phyloP scores from a whole-genome alignment of 768 basidiomycete genomes.

The Holtermannia corniformis region DNA sequence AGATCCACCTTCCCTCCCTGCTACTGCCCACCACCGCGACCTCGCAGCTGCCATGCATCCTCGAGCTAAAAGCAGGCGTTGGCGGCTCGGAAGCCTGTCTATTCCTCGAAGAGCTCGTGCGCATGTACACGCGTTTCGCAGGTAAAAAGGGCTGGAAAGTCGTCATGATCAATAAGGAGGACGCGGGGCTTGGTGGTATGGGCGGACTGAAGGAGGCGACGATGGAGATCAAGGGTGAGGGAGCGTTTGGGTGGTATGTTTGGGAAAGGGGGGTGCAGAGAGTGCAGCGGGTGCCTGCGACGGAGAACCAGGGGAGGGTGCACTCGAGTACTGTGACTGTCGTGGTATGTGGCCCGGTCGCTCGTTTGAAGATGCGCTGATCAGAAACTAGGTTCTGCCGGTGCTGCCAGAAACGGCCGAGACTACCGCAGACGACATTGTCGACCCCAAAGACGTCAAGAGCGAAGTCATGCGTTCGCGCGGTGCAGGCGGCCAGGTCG shows the following conservation, averaged over 20 bases:
- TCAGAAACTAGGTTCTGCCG: slow-evolving; percentile 46
- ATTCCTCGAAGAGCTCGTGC: slow-evolving; percentile 64
- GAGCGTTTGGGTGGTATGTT: slow-evolving; percentile 44
- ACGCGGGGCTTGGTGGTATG: slow-evolving; percentile 17
- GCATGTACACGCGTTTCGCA: slow-evolving; percentile 72
- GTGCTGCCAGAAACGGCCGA: slow-evolving; percentile 63
- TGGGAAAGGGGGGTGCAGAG: slow-evolving; percentile 96
- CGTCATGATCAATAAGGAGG: slow-evolving; percentile 24
- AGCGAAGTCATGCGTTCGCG: slow-evolving; percentile 90
- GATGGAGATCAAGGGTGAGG: slow-evolving; percentile 49
- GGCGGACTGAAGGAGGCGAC: slow-evolving; percentile 40
- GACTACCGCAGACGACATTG: slow-evolving; percentile 61
- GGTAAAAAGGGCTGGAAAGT: slow-evolving; percentile 54
- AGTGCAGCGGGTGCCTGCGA: slow-evolving; percentile 86
- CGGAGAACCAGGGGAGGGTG: slow-evolving; percentile 74
- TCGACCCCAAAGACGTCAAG: slow-evolving; percentile 68
- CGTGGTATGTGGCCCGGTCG: slow-evolving; percentile 53
- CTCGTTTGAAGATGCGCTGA: neutral
- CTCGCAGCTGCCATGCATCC: slow-evolving; percentile 58
- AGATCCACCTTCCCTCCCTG: slow-evolving; percentile 51
- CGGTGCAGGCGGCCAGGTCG: slow-evolving; percentile 93
- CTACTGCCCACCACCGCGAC: slow-evolving; percentile 66
- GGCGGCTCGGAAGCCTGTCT: slow-evolving; percentile 82
- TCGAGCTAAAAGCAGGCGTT: slow-evolving; percentile 87
- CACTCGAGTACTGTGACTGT: slow-evolving; percentile 88